Base-by-base conservation (phyloP, 306 rosid genomes). In the Corylus heterophylla region DNA sequence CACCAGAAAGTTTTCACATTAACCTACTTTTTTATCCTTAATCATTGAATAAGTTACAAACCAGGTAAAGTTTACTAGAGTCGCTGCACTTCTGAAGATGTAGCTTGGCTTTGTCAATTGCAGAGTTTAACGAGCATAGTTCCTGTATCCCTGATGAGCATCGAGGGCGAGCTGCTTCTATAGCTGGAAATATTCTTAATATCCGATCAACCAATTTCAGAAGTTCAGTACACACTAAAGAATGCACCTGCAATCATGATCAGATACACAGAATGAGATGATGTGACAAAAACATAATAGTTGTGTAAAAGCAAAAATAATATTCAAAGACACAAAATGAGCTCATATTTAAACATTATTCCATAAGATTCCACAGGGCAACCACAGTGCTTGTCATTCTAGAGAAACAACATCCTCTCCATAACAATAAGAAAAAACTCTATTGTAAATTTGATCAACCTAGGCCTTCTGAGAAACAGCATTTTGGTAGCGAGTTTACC, bases 41-140 rank as follows among this genome's bases (percentile, higher is more conserved):
- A 42, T 42, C 45, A 79, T 84, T 63, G 49, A 62, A 61, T 59
- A 59, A 79, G 48, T 66, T 67, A 83, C 97, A 7, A 31, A 94
- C 98, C 93, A 94, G 90, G 82, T 94, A 94, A 84, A 94, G 93
- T 88, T 86, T 88, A 83, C 97, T 94, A 44, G 90, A 89, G 25
- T 94, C 94, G 29, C 90, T 61, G 74, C 97, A 94, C 68, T 85
- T 7, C 71, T 83, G 89, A 76, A 94, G 90, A 44, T 89, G 80
- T 31, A 75, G 80, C 69, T 85, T 86, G 82, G 94, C 91, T 78
- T 87, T 90, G 22, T 87, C 85, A 61, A 89, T 75, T 63, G 89
- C 88, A 8, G 1, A 13, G 70, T 12, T 90, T 42, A 94, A 86
- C 79, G 63, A 69, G 83, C 91, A 86, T 7, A 94, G 84, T 27